Percentiles rank a stretch among this genome's conserved stretches.
phyloP scores from a whole-genome alignment of 306 rosid species.

The Quercus gilva region DNA sequence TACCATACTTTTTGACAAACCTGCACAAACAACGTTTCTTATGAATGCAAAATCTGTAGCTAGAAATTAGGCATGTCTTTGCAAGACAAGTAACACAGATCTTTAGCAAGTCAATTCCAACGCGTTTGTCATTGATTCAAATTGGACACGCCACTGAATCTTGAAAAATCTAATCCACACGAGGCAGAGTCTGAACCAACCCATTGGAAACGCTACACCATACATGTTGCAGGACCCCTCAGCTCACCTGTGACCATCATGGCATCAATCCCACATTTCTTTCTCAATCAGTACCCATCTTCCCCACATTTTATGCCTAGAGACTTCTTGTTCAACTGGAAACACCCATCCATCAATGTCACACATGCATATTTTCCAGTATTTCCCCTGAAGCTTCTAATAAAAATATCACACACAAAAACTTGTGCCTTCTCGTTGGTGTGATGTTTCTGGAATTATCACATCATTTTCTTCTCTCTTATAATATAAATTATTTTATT shows the following conservation, averaged over 20 bases:
- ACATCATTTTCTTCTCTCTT: too few relatives aligned
- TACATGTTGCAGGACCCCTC: slow-evolving; percentile 30
- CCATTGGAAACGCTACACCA: slow-evolving; percentile 31
- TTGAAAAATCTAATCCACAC: slow-evolving; percentile 25
- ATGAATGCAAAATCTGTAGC: slow-evolving; percentile 13
- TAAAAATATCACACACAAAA: slow-evolving; percentile 2
- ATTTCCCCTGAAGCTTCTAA: slow-evolving; percentile 21
- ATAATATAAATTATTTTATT: too few relatives aligned
- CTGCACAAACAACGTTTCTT: slow-evolving; percentile 25
- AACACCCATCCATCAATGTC: slow-evolving; percentile 29
- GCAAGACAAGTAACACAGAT: slow-evolving; percentile 50
- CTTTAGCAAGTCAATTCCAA: slow-evolving; percentile 41
- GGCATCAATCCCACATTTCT: slow-evolving; percentile 28
- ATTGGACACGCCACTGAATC: slow-evolving; percentile 58
- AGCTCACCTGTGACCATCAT: slow-evolving; percentile 46
- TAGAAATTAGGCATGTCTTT: slow-evolving; percentile 40
- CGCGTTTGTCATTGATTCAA: slow-evolving; percentile 42
- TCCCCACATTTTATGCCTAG: slow-evolving; percentile 32
- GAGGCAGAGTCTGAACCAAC: slow-evolving; percentile 32
- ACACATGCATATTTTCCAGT: background rate
- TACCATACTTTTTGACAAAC: slow-evolving; percentile 48
- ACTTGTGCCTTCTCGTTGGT: background rate
- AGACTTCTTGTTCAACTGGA: slow-evolving; percentile 45
- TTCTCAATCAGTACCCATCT: slow-evolving; percentile 42
- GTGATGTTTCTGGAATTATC: too few relatives aligned